Conservation (phyloP, 75 land plant species). For the Azolla pinnata region DNA sequence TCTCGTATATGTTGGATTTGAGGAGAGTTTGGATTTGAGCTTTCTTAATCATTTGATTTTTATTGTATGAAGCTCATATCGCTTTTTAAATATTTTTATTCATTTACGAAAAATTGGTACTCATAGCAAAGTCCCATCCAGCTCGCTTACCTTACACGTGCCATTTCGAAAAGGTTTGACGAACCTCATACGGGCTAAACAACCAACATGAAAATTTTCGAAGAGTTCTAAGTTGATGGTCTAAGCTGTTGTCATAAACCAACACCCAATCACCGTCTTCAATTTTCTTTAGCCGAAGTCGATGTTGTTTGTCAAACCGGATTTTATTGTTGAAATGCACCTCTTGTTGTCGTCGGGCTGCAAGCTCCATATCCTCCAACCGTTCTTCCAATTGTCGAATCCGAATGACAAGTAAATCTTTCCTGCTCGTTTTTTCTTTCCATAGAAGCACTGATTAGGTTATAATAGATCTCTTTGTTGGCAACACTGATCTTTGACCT, state of each 20-base stretch:
- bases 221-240: neutral
- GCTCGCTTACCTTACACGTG: no score
- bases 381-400: neutral
- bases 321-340: neutral
- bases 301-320: neutral
- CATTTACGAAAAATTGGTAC: no score
- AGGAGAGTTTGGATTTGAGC: no score
- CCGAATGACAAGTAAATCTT: neutral
- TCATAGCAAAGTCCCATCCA: no score
- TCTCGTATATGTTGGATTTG: no score
- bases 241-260: neutral
- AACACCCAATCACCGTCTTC: conserved; percentile 1
- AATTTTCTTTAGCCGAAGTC: neutral
- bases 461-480: neutral
- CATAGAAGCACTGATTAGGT: neutral
- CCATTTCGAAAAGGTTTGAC: no score
- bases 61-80: no score
- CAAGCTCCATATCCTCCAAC: neutral
- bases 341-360: neutral
- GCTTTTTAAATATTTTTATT: no score
- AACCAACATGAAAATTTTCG: neutral
- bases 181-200: neutral
- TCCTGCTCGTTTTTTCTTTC: neutral
- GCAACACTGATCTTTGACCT: neutral
- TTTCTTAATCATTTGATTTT: no score